Conservation (phyloP, 495 filamentous ascomycete species). For the Thermothielavioides terrestris region DNA sequence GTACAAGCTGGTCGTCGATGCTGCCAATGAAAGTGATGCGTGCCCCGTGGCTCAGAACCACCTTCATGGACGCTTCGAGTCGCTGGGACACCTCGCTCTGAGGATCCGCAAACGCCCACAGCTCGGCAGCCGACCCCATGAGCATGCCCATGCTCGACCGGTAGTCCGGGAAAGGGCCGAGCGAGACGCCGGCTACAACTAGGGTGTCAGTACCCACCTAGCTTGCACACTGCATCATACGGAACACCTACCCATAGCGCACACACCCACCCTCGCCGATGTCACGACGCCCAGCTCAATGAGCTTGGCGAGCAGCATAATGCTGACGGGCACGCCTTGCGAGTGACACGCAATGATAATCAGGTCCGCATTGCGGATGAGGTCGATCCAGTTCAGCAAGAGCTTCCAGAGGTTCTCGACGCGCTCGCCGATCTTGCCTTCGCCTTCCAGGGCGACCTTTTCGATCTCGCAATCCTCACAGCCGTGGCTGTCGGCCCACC, state of each 20-base stretch:
- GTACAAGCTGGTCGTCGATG: slow-evolving; percentile 94
- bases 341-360: slow-evolving; percentile 87
- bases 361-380: slow-evolving; percentile 79
- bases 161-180: slow-evolving; percentile 84
- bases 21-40: slow-evolving; percentile 80
- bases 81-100: slow-evolving; percentile 73
- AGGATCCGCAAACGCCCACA: slow-evolving; percentile 82
- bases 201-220: background rate
- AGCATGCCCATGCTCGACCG: slow-evolving; percentile 66
- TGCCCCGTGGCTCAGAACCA: slow-evolving; percentile 65
- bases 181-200: slow-evolving; percentile 68
- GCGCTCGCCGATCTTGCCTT: slow-evolving; percentile 86
- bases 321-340: slow-evolving; percentile 86
- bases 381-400: slow-evolving; percentile 87
- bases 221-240: background rate
- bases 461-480: slow-evolving; percentile 64
- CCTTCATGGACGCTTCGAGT: slow-evolving; percentile 66
- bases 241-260: slow-evolving; percentile 58
- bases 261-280: slow-evolving; percentile 63
- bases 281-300: slow-evolving; percentile 70
- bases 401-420: slow-evolving; percentile 92
- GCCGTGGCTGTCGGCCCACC: slow-evolving; percentile 64
- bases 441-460: slow-evolving; percentile 92
- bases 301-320: slow-evolving; percentile 89
- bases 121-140: slow-evolving; percentile 78